Base-by-base conservation (phyloP, 371 early-diverging fungal genomes). In the Homolaphlyctis polyrhiza region DNA sequence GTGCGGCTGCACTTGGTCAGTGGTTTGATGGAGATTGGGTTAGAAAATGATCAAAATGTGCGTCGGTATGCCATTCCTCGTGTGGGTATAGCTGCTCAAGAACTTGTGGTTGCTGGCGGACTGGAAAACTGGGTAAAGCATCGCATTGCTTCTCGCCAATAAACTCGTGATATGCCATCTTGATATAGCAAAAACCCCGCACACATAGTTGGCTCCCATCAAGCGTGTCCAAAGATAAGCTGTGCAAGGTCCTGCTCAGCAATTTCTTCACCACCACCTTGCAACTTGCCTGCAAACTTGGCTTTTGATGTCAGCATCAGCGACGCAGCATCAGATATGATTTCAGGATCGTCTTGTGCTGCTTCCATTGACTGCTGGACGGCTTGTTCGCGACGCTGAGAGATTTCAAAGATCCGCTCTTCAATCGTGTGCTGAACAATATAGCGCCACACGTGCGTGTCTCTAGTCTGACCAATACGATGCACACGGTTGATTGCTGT, bases 71-170 rank as follows among this genome's bases (percentile, higher is more conserved):
- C 66, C 23, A 81, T 90, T 3, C 88, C 89, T 2, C 78, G 75
- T 34, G 87, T 96, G 52, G 96, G 96, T 33, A 87, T 76, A 77
- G 92, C 92, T 51, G 93, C 94, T 18, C 96, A 96, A 76, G 94
- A 95, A 72, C 80, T 96, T 59, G 87, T 93, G 82, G 87, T 93
- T 25, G 91, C 87, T 23, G 93, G 91, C 35, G 95, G 95, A 39
- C 81, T 96, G 58, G 96, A 95, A 76, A 88, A 87, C 58, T 96
- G 95, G 96, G 91, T 91, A 36, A 73, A 70, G 67, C 60, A 66
- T 25, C 23, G 70, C 36, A 68, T 76, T 63, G 60, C n/a, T n/a
- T n/a, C n/a, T n/a, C n/a, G n/a, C n/a, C n/a, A n/a, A n/a, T n/a
- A n/a, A n/a, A n/a, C n/a, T n/a, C n/a, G n/a, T n/a, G n/a, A 18